Evolutionary conservation across 148 eudicot species (phyloP), one percentile per base, ranked within the genome.

Genomic region (Vaccinium macrocarpon): DNA sequence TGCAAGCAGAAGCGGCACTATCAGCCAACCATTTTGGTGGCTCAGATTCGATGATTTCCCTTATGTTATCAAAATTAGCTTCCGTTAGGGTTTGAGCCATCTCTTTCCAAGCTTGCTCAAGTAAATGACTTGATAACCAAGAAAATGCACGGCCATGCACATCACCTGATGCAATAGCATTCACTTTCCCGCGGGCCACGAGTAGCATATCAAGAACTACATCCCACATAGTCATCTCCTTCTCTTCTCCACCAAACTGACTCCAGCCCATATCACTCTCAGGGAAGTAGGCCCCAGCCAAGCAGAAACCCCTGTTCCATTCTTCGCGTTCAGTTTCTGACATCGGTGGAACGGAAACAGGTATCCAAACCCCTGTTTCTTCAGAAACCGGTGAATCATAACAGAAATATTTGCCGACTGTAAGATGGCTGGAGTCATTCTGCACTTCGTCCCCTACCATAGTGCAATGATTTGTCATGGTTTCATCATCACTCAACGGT

Each of bases 141-240:
- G 92, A 89, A 52, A 92, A 87, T 48, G 88, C 2, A 5, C 8
- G 0, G 2, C 42, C 91, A 49, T 76, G 85, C 83, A 87, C 85
- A 85, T 92, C 92, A 71, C 90, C 90, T 66, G 92, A 89, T 81
- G 97, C 90, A 56, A 93, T 57, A 25, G 91, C 86, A 82, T 81
- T 90, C 80, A 90, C 88, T 87, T 92, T 93, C 75, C 94, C 97
- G 82, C 91, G 91, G 52, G 90, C 93, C 16, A 87, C 92, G 79
- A 83, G 78, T 70, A 89, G 78, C 91, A 93, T 92, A 68, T 93
- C 97, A 21, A 82, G 82, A 68, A 93, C 88, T 76, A 93, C 92
- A 73, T 93, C 97, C 97, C 97, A 93, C 92, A 93, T 88, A 2
- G 97, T 92, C 84, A 93, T 86, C 82, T 93, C 93, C 76, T 89